Percentiles rank a stretch among this genome's conserved stretches.
Evolutionary conservation across 805 yeast species (phyloP).

Genomic region (Huiozyma sinensis): DNA sequence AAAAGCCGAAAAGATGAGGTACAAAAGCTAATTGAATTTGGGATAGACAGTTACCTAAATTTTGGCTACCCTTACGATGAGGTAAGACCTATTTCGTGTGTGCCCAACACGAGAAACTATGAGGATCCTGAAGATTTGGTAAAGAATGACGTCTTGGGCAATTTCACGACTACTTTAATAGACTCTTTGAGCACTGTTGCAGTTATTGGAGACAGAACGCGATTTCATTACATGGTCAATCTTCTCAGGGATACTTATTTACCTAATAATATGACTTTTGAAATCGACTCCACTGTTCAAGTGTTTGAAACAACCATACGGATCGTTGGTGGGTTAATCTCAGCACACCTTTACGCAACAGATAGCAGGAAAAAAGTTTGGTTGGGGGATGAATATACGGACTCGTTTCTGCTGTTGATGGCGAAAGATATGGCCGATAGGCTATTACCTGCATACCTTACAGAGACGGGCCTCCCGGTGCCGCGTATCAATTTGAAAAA

Average conservation of each 20-base stretch:
- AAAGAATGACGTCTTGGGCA: conserved; percentile 78
- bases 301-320: conserved; percentile 83
- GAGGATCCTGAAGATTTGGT: conserved; percentile 41
- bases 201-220: conserved; percentile 51
- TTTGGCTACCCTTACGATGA: conserved; percentile 79
- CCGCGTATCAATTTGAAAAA: conserved; percentile 61
- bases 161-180: conserved; percentile 64
- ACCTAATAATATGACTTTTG: conserved; percentile 31
- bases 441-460: conserved; percentile 58
- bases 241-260: conserved; percentile 30
- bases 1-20: conserved; percentile 35
- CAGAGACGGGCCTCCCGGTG: conserved; percentile 56
- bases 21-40: conserved; percentile 53
- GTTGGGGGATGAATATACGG: conserved; percentile 37
- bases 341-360: conserved; percentile 64
- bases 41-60: conserved; percentile 57
- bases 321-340: conserved; percentile 68
- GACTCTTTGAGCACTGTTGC: conserved; percentile 76
- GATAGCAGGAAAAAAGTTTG: conserved; percentile 35
- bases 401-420: conserved; percentile 42
- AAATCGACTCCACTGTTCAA: conserved; percentile 63
- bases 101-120: conserved; percentile 55
- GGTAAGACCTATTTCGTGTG: conserved; percentile 62
- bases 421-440: conserved; percentile 72
- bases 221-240: conserved; percentile 38